Base-by-base conservation (phyloP, 2,329 filamentous ascomycete species). In the Ophiocordyceps sinensis region DNA sequence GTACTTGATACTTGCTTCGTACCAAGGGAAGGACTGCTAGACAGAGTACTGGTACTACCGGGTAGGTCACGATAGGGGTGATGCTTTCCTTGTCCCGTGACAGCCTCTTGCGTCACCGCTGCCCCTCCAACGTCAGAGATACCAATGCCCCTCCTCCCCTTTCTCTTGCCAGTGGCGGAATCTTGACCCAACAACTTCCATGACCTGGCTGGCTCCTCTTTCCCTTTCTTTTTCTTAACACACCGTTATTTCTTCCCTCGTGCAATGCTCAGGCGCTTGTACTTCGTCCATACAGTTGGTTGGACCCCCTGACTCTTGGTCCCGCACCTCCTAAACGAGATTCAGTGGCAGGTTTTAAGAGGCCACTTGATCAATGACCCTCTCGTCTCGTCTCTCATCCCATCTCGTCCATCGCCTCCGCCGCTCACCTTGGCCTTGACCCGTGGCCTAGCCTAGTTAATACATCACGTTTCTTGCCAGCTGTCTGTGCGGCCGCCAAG, bases 41-140 rank as follows among this genome's bases (percentile, higher is more conserved):
- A n/a, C n/a, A n/a, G n/a, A n/a, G n/a, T n/a, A n/a, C n/a, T n/a
- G n/a, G n/a, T n/a, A n/a, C n/a, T n/a, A 19, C 19, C 19, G 3
- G 19, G 23, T 26, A 26, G 23, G 23, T 6, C 23, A 26, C 23
- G 23, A 9, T 26, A 6, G 23, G 6, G 23, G 23, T 26, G 23
- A 26, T 5, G 5, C 23, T 26, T 26, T 26, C 23, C 23, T 26
- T 9, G 23, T 26, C 23, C 23, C 23, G 38, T 39, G 44, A 41
- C 41, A 39, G 29, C 13, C 23, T 42, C 31, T 42, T 39, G 41
- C 41, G 41, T 42, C 37, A 42, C 37, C n/a, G 41, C 26, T 36
- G 30, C 41, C 41, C 37, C 37, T 39, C 28, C 39, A 28, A 14
- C 19, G 15, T 31, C 17, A 15, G 32, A 35, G 32, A 35, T 35